Conservation (phyloP, 495 filamentous ascomycete genomes). For the Aspergillus nidulans region DNA sequence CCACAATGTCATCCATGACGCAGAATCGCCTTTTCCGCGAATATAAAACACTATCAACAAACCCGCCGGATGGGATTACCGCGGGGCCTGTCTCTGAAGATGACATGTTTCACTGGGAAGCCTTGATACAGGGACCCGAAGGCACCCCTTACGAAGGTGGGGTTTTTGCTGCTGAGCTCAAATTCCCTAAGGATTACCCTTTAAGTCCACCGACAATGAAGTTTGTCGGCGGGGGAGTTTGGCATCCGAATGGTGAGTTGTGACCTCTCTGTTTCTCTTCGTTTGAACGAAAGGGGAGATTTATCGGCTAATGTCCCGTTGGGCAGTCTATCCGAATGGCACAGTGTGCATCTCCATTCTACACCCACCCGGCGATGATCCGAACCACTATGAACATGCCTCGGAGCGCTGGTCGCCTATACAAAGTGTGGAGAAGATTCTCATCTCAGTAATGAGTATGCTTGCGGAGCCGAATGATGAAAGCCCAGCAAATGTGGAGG, state of each 20-base stretch:
- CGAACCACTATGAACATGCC: constrained; percentile 97
- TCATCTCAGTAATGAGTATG: constrained; percentile 98
- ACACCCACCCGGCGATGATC: constrained; percentile 96
- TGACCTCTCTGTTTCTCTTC: constrained; percentile 1
- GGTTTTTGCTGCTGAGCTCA: constrained; percentile 87
- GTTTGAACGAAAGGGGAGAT: not conserved
- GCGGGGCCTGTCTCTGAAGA: constrained; percentile 92
- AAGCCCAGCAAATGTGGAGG: constrained; percentile 96
- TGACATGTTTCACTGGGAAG: constrained; percentile 96
- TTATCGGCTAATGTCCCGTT: not conserved
- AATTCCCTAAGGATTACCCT: constrained; percentile 95
- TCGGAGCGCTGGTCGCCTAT: constrained; percentile 95
- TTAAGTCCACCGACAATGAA: constrained; percentile 91
- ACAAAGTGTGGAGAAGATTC: constrained; percentile 95
- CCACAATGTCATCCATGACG: constrained; percentile 49
- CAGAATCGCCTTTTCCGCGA: constrained; percentile 95
- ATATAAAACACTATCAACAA: constrained; percentile 81
- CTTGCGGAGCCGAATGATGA: constrained; percentile 98
- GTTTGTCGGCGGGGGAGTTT: constrained; percentile 80
- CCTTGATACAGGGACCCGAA: constrained; percentile 89
- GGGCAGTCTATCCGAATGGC: constrained; percentile 81
- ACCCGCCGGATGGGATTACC: constrained; percentile 89
- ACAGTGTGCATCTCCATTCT: constrained; percentile 97
- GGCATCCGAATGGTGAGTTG: constrained; percentile 87
- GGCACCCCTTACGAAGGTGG: constrained; percentile 95